A percentile compares a stretch with the other conserved stretches of the same genome.
phyloP scores from a whole-genome alignment of 2,329 filamentous ascomycete species.

The Cladophialophora yegresii region DNA sequence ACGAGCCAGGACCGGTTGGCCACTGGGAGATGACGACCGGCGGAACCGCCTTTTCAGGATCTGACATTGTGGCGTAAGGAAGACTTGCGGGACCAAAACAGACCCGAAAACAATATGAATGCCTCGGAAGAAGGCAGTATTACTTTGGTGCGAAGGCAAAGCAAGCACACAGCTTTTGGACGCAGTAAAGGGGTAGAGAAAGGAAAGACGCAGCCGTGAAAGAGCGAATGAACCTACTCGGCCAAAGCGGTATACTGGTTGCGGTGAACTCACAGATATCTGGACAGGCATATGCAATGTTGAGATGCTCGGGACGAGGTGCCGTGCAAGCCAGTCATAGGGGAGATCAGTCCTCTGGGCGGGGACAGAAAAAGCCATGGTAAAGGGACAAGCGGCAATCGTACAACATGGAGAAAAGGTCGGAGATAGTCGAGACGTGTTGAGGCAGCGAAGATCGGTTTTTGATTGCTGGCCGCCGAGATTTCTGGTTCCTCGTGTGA shows the following conservation, averaged over 20 bases:
- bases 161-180: background rate
- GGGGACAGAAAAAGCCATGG: conserved; percentile 4
- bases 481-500: background rate
- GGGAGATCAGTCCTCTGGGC: conserved; percentile 5
- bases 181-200: background rate
- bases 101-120: background rate
- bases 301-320: conserved; percentile 22
- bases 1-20: background rate
- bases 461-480: background rate
- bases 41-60: conserved; percentile 24
- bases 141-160: background rate
- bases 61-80: conserved; percentile 16
- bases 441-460: background rate
- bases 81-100: background rate
- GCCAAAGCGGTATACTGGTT: background rate
- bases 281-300: background rate
- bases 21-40: conserved; percentile 22
- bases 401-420: conserved; percentile 12
- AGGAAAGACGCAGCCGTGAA: background rate
- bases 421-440: conserved; percentile 5
- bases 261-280: background rate
- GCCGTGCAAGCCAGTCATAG: conserved; percentile 29
- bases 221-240: conserved; percentile 1
- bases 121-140: background rate
- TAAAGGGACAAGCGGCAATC: conserved; percentile 11